Conservation (phyloP, 75 land plant genomes). For the Ceratopteris richardii region DNA sequence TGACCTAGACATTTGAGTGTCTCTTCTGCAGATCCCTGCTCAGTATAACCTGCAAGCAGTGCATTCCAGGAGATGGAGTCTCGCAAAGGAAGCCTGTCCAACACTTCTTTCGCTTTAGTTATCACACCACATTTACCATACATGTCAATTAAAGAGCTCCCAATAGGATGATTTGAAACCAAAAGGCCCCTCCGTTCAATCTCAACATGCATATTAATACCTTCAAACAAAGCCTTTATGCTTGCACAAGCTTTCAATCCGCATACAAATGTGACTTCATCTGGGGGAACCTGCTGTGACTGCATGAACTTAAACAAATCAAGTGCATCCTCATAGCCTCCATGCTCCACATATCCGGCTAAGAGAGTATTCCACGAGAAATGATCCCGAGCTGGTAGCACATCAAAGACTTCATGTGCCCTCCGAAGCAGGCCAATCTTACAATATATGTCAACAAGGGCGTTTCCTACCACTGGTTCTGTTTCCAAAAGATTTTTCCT, state of each 20-base stretch:
- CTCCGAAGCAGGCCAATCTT: constrained; percentile 34
- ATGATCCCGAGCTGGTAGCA: constrained; percentile 28
- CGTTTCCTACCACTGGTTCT: constrained; percentile 46
- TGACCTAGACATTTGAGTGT: constrained; percentile 10
- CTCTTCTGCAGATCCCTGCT: constrained; percentile 34
- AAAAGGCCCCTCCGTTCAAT: constrained; percentile 24
- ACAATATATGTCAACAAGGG: constrained; percentile 56
- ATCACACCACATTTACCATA: constrained; percentile 50
- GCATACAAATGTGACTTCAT: constrained; percentile 42
- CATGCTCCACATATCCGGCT: constrained; percentile 40
- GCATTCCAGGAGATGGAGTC: constrained; percentile 56
- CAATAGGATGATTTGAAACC: constrained; percentile 24
- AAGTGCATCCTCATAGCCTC: constrained; percentile 22
- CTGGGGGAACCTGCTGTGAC: constrained; percentile 18
- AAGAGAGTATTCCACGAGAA: constrained; percentile 61
- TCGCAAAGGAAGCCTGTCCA: constrained; percentile 16
- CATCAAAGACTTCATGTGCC: constrained; percentile 41
- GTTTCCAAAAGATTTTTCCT: constrained; percentile 22
- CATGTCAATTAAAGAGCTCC: constrained; percentile 48
- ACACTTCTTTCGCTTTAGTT: constrained; percentile 36
- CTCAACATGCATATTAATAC: constrained; percentile 26
- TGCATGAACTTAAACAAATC: constrained; percentile 24
- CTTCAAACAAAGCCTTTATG: constrained; percentile 14
- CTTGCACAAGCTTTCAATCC: constrained; percentile 37
- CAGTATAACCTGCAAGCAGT: constrained; percentile 51